Conservation (phyloP, 108 stramenopile genomes). For the Pseudonitzschia multiseries region DNA sequence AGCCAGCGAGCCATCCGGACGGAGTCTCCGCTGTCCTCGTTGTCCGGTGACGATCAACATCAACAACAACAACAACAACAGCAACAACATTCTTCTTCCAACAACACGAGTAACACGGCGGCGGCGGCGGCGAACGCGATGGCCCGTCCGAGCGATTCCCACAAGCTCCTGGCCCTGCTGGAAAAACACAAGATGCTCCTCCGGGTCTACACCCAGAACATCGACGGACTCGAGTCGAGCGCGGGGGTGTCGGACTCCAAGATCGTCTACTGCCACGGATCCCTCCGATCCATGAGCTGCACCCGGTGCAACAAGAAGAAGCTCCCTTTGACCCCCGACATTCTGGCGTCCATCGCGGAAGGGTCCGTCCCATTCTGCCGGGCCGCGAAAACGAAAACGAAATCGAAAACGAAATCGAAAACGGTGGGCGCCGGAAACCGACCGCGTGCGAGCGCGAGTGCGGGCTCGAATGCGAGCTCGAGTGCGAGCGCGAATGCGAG, state of each 20-base stretch:
- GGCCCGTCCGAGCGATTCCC: constrained; percentile 63
- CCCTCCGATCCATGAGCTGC: constrained; percentile 59
- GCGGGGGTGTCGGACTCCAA: constrained; percentile 63
- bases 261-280: constrained; percentile 85
- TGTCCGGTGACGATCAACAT: not conserved
- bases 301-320: constrained; percentile 56
- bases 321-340: constrained; percentile 18
- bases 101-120: not conserved
- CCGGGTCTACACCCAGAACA: constrained; percentile 82
- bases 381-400: constrained; percentile 4
- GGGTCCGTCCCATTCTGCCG: constrained; percentile 67
- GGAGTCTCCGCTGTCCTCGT: too few relatives aligned
- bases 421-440: too few relatives aligned
- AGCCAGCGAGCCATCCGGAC: too few relatives aligned
- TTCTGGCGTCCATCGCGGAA: constrained; percentile 47
- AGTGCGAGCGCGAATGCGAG: not conserved
- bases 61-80: not conserved
- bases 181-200: constrained; percentile 61
- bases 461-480: too few relatives aligned
- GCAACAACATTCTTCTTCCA: not conserved
- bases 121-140: too few relatives aligned
- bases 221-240: constrained; percentile 73
- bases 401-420: constrained; percentile 31
- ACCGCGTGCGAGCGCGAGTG: not conserved
- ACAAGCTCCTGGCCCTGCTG: constrained; percentile 70